Base-by-base conservation (phyloP, 495 filamentous ascomycete genomes). In the Thermothielavioides terrestris region DNA sequence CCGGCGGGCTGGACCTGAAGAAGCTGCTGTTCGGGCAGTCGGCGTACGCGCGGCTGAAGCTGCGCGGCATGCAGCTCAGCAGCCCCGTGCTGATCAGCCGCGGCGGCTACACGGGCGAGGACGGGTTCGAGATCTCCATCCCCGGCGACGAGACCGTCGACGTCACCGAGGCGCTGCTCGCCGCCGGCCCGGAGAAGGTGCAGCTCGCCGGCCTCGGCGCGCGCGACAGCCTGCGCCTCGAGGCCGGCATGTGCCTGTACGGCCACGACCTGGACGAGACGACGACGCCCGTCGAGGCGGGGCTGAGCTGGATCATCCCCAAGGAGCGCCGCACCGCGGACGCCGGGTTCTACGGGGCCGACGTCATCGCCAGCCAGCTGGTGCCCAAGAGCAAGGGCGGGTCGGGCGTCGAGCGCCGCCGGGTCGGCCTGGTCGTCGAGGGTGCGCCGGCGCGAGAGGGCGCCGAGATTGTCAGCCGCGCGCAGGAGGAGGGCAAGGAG, bases 231-330 rank as follows among this genome's bases (percentile, higher is more conserved):
- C 78, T 98, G 52, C 81, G 92, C 15, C 80, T 98, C 8, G 92
- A 98, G 68, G 92, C 94, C 1, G 92, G 92, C 42, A 91, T 98
- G 90, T 97, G 88, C 68, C 79, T 97, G 21, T 97, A 97, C 72
- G 92, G 92, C n/a, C 89, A 95, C 65, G 92, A 98, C 68, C 78
- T 98, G 37, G 80, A 94, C 60, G 94, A 94, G 51, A 71, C 74
- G 3, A 95, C 85, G 18, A 95, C 94, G 4, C 92, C 94, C 2
- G 87, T 88, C 18, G 85, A 88, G 67, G 92, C 81, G 4, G 81
- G 79, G 3, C 75, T 98, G 3, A 76, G 78, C 65, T 98, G 91
- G 90, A 77, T 95, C 48, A 78, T 98, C 45, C 81, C 82, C 48
- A 85, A 86, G 66, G 76, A 81, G 40, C 78, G 94, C 35, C 82